Base-by-base conservation (phyloP, 192 early-diverging fungal genomes). In the Coemansia sp. region DNA sequence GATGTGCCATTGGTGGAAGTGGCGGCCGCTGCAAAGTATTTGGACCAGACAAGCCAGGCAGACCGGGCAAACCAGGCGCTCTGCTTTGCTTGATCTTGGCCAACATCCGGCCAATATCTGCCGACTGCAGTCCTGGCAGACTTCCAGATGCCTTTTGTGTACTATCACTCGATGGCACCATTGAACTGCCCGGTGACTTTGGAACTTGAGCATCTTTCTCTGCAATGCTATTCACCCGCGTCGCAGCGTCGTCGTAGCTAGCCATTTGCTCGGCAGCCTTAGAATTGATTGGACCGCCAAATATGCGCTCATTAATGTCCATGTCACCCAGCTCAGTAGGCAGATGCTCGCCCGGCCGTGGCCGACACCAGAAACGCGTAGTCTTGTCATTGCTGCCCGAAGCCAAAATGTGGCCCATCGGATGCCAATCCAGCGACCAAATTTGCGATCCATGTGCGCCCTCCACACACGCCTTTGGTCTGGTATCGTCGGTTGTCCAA, bases 371-470 rank as follows among this genome's bases (percentile, higher is more conserved):
- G 71, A 98, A 97, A n/a, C 93, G 87, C 9, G 95, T 98, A 0
- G 95, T 91, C 60, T 96, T 92, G 71, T 98, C 95, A 60, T 98
- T 99, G 17, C 92, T 94, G 23, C 94, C 95, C 0, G 93, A 91
- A 0, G 92, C 93, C 20, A 99, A 81, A 8, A 98, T 86, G 68
- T 99, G 97, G 7, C 97, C 97, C 54, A 94, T 77, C 8, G 97
- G 97, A 75, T 99, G 95, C 93, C 94, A 99, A 62, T 95, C 96
- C 14, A 99, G 69, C 11, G 95, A 90, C 92, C 96, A 99, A 25
- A 98, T 87, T 44, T 92, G 88, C 17, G 88, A 90, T n/a, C 91
- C 90, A 65, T 98, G 93, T 0, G 94, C 95, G 10, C 82, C 86
- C 49, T 93, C 91, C 60, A 95, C 82, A 50, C 25, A 64, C 48